Conservation (phyloP, 2,329 filamentous ascomycete genomes). For the Colletotrichum tropicicola region DNA sequence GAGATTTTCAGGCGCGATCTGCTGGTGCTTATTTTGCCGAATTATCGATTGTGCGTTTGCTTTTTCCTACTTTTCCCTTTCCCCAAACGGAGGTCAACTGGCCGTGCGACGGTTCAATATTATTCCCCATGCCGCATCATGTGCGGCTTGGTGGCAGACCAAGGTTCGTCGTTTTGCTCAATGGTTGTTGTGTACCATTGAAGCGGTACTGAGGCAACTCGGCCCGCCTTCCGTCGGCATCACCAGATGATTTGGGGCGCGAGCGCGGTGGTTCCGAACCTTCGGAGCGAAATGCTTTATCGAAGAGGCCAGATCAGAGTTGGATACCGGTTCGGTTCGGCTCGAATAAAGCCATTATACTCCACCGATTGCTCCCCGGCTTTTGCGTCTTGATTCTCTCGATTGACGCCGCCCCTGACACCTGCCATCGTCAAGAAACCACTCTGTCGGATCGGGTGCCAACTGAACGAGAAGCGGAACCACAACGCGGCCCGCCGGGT, state of each 20-base stretch:
- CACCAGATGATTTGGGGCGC: conserved; percentile 9
- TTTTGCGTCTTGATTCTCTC: background rate
- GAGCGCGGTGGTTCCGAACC: conserved; percentile 7
- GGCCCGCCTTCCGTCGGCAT: conserved; percentile 21
- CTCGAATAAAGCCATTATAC: background rate
- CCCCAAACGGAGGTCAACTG: background rate
- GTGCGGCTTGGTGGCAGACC: background rate
- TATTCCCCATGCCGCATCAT: background rate
- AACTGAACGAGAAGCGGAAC: conserved; percentile 1
- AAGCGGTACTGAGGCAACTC: conserved; percentile 6
- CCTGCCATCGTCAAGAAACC: background rate
- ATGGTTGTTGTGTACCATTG: background rate
- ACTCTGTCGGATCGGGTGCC: background rate
- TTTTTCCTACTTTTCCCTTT: background rate
- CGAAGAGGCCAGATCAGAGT: background rate
- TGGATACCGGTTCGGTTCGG: background rate
- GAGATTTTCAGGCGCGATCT: conserved; percentile 1
- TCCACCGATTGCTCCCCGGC: background rate
- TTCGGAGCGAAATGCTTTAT: background rate
- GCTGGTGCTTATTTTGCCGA: background rate
- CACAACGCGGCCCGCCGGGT: conserved; percentile 4
- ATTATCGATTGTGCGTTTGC: background rate
- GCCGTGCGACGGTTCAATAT: background rate
- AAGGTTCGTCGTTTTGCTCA: background rate
- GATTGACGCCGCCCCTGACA: background rate